phyloP scores from a whole-genome alignment of 208 protist species.

The Acanthamoeba pearcei region DNA sequence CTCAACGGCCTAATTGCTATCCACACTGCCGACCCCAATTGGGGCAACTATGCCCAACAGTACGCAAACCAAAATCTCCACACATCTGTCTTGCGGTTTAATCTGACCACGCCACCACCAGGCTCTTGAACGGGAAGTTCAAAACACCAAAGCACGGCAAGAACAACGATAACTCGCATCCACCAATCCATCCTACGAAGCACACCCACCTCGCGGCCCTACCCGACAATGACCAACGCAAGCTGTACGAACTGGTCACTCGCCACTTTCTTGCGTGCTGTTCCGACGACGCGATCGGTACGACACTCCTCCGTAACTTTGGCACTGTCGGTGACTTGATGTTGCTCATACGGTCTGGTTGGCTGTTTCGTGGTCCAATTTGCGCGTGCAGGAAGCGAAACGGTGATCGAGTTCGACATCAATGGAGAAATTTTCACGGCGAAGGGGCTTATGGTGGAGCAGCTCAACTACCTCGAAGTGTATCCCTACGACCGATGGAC shows the following conservation, averaged over 20 bases:
- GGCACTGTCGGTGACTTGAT: too few species aligned
- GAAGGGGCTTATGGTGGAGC: constrained; percentile 91
- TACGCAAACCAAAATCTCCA: background rate
- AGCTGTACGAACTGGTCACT: constrained; percentile 97
- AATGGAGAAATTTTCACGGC: constrained; percentile 86
- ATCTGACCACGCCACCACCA: background rate
- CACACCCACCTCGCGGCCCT: background rate
- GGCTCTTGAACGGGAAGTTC: constrained; percentile 87
- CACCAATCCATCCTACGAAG: constrained; percentile 98
- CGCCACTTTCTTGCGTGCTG: constrained; percentile 99
- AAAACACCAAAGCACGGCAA: constrained; percentile 94
- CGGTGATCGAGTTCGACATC: constrained; percentile 18
- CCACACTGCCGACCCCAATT: constrained; percentile 86
- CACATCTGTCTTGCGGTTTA: too few species aligned
- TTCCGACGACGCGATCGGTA: constrained; percentile 88
- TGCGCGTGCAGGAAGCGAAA: constrained; percentile 78
- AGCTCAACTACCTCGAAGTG: constrained; percentile 96
- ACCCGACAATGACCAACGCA: constrained; percentile 48
- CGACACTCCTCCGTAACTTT: background rate
- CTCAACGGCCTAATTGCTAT: constrained; percentile 90
- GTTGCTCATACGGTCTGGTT: background rate
- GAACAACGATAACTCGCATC: constrained; percentile 98
- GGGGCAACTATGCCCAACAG: constrained; percentile 86
- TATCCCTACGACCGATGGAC: constrained; percentile 89
- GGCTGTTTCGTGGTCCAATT: background rate